phyloP scores from a whole-genome alignment of 495 filamentous ascomycete species.

The Filosporella fistucella region DNA sequence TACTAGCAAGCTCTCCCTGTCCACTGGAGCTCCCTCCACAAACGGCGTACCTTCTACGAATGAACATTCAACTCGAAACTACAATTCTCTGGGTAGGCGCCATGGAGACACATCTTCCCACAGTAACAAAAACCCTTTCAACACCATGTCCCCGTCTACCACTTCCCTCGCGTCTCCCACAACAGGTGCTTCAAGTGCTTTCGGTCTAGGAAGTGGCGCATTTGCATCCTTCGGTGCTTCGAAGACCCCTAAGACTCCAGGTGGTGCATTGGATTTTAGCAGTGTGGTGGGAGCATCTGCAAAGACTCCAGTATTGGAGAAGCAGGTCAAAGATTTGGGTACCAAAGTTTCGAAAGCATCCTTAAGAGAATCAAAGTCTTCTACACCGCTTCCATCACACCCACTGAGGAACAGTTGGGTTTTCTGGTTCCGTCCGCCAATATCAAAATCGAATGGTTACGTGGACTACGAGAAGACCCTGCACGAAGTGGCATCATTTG shows the following conservation, averaged over 20 bases:
- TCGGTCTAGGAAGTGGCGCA: slow-evolving; percentile 89
- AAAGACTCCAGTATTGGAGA: slow-evolving; percentile 61
- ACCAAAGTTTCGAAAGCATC: slow-evolving; percentile 37
- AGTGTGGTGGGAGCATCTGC: slow-evolving; percentile 54
- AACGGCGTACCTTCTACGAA: slow-evolving; percentile 50
- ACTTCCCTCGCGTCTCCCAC: slow-evolving; percentile 79
- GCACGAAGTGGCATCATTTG: slow-evolving; percentile 75
- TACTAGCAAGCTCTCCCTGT: slow-evolving; percentile 85
- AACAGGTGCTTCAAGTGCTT: slow-evolving; percentile 81
- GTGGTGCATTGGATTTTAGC: slow-evolving; percentile 70
- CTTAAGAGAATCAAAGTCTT: slow-evolving; percentile 31
- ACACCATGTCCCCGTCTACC: slow-evolving; percentile 66
- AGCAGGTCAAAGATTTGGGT: slow-evolving; percentile 46
- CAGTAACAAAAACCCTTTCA: slow-evolving; percentile 80
- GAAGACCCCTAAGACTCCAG: slow-evolving; percentile 85
- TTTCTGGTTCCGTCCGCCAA: slow-evolving; percentile 93
- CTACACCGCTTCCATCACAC: slow-evolving; percentile 42
- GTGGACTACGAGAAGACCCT: slow-evolving; percentile 98
- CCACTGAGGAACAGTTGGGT: slow-evolving; percentile 85
- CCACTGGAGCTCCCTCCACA: slow-evolving; percentile 56
- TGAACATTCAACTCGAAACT: slow-evolving; percentile 59
- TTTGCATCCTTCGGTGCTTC: slow-evolving; percentile 90
- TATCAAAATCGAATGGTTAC: slow-evolving; percentile 78
- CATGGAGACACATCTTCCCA: slow-evolving; percentile 74
- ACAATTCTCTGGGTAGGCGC: slow-evolving; percentile 64